Evolutionary conservation across 2,329 filamentous ascomycete species (phyloP).

Genomic region (Ophiostoma quercus): DNA sequence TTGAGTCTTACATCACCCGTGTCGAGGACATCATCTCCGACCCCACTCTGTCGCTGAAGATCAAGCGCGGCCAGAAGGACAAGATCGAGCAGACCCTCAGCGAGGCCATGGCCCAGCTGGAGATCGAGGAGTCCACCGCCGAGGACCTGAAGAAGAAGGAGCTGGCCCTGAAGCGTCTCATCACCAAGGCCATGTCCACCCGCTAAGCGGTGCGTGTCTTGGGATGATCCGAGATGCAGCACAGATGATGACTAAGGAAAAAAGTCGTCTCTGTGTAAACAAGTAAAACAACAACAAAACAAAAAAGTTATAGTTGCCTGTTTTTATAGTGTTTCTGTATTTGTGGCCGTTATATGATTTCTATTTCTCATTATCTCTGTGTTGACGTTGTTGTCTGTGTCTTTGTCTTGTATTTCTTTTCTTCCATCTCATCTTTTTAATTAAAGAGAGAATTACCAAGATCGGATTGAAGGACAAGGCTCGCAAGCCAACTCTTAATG

Average conservation of each 20-base stretch:
- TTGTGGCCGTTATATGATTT: slow-evolving; percentile 9
- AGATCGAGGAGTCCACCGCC: slow-evolving; percentile 83
- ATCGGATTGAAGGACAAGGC: neutral
- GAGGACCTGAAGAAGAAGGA: slow-evolving; percentile 99
- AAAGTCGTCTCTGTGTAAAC: neutral
- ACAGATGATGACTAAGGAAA: neutral
- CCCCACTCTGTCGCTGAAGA: slow-evolving; percentile 89
- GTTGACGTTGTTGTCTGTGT: neutral
- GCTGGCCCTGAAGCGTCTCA: slow-evolving; percentile 91
- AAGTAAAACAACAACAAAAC: slow-evolving; percentile 11
- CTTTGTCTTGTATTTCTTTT: neutral
- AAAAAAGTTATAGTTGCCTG: slow-evolving; percentile 16
- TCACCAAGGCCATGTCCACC: slow-evolving; percentile 97
- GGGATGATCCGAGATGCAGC: slow-evolving; percentile 6
- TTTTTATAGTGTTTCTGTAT: slow-evolving; percentile 12
- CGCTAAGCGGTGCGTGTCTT: slow-evolving; percentile 49
- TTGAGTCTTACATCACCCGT: slow-evolving; percentile 97
- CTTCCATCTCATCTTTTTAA: neutral
- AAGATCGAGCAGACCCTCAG: slow-evolving; percentile 97
- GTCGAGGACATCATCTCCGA: slow-evolving; percentile 99
- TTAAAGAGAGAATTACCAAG: neutral
- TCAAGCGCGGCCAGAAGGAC: slow-evolving; percentile 99
- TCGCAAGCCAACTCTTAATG: neutral
- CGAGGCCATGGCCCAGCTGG: slow-evolving; percentile 95
- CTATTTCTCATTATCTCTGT: neutral